Base-by-base conservation (phyloP, 2,329 filamentous ascomycete genomes). In the Aspergillus candidus region DNA sequence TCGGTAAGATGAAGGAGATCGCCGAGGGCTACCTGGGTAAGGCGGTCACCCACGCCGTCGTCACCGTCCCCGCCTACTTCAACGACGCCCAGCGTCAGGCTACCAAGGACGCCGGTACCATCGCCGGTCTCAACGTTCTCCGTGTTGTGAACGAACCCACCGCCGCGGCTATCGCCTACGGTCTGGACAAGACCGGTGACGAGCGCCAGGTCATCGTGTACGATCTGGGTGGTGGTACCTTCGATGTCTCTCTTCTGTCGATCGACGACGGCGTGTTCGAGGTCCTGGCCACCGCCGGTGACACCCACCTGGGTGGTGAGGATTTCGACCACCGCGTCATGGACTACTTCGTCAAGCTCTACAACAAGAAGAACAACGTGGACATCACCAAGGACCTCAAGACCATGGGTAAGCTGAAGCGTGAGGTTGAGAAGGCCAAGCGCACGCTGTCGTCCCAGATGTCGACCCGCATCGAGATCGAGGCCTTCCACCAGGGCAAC, bases 341-440 rank as follows among this genome's bases (percentile, higher is more conserved):
- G 77, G 88, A 86, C 79, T 80, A 91, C 82, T 88, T 97, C 68
- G 84, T 85, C 77, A 96, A 97, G 85, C 77, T 80, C 61, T 97
- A 94, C 83, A 97, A 97, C 84, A 96, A 96, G 85, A 93, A 96
- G 81, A 80, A 96, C 78, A 75, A 72, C 60, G 88, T 94, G 57
- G 89, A 98, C 60, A 81, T 97, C 67, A 86, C 83, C 74, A 94
- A 94, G 79, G 89, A 97, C 67, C 75, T 84, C 56, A 96, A 96
- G 86, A 85, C 91, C 57, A 97, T 97, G 90, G 88, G 90, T 76
- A 98, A 97, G 78, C 82, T 98, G 61, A 97, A 97, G 88, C 90
- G 93, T 62, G 93, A 97, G 74, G 91, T 93, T 59, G 93, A 98
- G 74, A 96, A 96, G 83, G 93, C 93, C 74, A 98, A 98, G 86